Evolutionary conservation across 345 rosid species (phyloP), one percentile per base, ranked within the genome.

Genomic region (Laguncularia racemosa): DNA sequence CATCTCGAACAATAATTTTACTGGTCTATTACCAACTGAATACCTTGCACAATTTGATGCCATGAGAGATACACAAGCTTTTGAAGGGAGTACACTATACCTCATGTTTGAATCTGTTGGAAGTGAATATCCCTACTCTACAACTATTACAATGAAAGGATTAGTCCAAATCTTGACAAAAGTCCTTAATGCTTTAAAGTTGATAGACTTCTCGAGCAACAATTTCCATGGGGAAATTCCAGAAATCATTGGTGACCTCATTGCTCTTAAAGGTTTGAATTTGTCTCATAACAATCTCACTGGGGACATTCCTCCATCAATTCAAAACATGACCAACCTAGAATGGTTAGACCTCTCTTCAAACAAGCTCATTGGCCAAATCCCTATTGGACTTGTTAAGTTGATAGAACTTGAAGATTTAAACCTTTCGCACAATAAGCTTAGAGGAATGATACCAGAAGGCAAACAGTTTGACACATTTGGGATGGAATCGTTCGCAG

Each of bases 1-100:
- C 49, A 14, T 71, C 26, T 75, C 79, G 12, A 15, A 6, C 21
- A 76, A 74, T 44, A 44, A 5, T 7, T 78, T 82, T 28, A 28
- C 1, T 0, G 79, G 85, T 20, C 33, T 57, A 6, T 23, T 76
- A 4, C 73, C 73, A 0, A 0, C 3, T 6, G 16, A 14, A 2
- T 66, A 46, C 17, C 44, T 14, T 7, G 1, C 0, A 11, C 60
- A 21, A 8, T 14, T 50, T 23, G 12, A 14, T 49, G 46, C 57
- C 16, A 53, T 70, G 60, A 48, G 47, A 50, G 47, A 20, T 43
- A 14, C 16, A 10, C 61, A 56, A 16, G 46, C 14, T 19, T 28
- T 11, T 16, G 56, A 17, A 46, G 20, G 17, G 10, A 11, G 12
- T 43, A n/a, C 51, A n/a, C 0, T 26, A n/a, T 17, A 13, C 46